Percentiles rank a stretch among this genome's conserved stretches.
These are phyloP conservation scores for Botrytis byssoidea DNA, from an alignment of 2,329 filamentous ascomycete species.

Conservation along the genomic window DNA sequence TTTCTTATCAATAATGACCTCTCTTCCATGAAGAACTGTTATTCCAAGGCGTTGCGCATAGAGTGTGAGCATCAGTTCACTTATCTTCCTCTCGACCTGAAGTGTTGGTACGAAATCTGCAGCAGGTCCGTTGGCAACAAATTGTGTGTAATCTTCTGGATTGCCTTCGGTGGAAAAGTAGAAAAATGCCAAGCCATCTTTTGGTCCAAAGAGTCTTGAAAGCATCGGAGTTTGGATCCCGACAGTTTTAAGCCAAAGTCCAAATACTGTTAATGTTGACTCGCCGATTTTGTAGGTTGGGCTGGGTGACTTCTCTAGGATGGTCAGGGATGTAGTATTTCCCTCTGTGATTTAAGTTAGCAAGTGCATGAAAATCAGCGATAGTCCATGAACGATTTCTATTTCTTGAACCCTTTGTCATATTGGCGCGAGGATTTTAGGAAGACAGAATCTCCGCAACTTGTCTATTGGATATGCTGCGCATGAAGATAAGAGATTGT, in stretches of 20 bases:
- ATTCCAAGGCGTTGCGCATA: constrained; percentile 34
- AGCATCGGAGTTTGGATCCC: constrained; percentile 27
- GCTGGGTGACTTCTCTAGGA: constrained; percentile 29
- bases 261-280: constrained; percentile 32
- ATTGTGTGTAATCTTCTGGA: constrained; percentile 26
- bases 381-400: background rate
- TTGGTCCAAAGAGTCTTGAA: constrained; percentile 33
- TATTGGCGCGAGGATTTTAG: background rate
- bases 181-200: constrained; percentile 36
- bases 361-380: background rate
- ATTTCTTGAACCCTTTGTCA: background rate
- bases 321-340: constrained; percentile 21
- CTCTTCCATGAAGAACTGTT: constrained; percentile 33
- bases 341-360: background rate
- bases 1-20: constrained; percentile 16
- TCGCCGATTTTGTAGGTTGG: constrained; percentile 36
- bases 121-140: constrained; percentile 28
- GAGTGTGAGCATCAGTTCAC: constrained; percentile 35
- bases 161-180: constrained; percentile 27
- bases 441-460: background rate
- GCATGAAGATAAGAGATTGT: background rate
- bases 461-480: background rate
- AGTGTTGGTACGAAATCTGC: constrained; percentile 28
- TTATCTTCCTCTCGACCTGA: constrained; percentile 35
- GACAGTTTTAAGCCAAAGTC: constrained; percentile 28